phyloP scores from a whole-genome alignment of 176 grass and related monocot genomes.

The Rhynchospora pubera region DNA sequence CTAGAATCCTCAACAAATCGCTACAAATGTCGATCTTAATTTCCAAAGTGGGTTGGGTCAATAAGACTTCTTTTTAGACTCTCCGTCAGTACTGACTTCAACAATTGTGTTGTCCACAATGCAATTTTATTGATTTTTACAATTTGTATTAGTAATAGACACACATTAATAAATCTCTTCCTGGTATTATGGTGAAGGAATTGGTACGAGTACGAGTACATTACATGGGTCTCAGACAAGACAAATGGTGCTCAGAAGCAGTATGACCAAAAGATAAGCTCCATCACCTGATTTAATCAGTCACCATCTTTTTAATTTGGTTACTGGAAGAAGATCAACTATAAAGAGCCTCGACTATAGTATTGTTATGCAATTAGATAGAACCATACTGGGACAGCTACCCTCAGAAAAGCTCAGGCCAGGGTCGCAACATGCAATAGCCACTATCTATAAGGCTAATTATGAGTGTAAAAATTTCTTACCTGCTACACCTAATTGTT shows the following conservation, averaged over 20 bases:
- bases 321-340: not conserved
- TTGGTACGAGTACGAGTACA: not conserved
- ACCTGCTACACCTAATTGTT: conserved; percentile 63
- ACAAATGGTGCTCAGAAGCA: not conserved
- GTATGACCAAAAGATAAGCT: not conserved
- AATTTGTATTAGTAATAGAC: not conserved
- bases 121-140: not conserved
- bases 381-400: not conserved
- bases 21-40: too few relatives aligned
- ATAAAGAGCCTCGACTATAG: not conserved
- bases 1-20: too few relatives aligned
- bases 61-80: too few relatives aligned
- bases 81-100: not conserved
- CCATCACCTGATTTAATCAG: not conserved
- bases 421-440: not conserved
- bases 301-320: not conserved
- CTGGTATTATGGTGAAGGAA: not conserved
- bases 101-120: not conserved
- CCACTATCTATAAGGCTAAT: not conserved
- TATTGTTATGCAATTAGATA: not conserved
- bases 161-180: not conserved
- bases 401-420: not conserved
- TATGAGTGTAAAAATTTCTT: not conserved
- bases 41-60: too few relatives aligned
- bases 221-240: too few relatives aligned